Conservation (phyloP, 2,329 filamentous ascomycete genomes). For the Mollisia scopiformis region DNA sequence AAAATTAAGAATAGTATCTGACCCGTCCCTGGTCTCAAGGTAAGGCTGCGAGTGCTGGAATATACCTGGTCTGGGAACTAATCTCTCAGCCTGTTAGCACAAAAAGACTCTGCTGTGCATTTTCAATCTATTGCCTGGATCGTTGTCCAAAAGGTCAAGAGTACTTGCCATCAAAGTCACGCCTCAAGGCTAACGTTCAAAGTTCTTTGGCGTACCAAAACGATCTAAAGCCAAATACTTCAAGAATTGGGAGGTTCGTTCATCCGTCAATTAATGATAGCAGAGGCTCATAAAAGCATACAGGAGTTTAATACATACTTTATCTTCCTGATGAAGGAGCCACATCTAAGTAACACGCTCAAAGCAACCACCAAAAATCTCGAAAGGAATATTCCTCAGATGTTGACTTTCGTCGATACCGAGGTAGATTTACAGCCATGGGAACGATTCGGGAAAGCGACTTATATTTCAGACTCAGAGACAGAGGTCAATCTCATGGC, state of each 20-base stretch:
- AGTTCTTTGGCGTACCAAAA: conserved; percentile 36
- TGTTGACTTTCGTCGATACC: conserved; percentile 62
- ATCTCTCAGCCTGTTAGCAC: conserved; percentile 25
- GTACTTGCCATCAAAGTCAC: neutral
- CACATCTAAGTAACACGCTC: conserved; percentile 46
- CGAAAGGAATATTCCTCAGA: conserved; percentile 50
- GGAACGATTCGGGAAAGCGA: conserved; percentile 56
- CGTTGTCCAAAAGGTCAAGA: conserved; percentile 24
- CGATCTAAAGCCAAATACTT: conserved; percentile 27
- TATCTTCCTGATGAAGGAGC: conserved; percentile 48
- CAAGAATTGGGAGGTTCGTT: conserved; percentile 29
- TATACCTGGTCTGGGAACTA: neutral
- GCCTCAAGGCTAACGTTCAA: conserved; percentile 12
- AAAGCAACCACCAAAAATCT: conserved; percentile 41
- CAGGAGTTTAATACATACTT: conserved; percentile 38
- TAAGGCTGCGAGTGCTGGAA: neutral
- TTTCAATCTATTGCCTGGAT: conserved; percentile 24
- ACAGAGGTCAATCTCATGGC: conserved; percentile 55
- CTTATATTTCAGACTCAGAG: conserved; percentile 44
- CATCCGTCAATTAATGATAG: neutral
- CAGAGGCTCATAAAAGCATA: conserved; percentile 40
- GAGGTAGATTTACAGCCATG: conserved; percentile 64
- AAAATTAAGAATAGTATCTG: neutral
- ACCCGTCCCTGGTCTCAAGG: neutral
- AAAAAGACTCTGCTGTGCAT: conserved; percentile 28